Conservation (phyloP, 176 grass and related monocot genomes). For the Lolium multiflorum region DNA sequence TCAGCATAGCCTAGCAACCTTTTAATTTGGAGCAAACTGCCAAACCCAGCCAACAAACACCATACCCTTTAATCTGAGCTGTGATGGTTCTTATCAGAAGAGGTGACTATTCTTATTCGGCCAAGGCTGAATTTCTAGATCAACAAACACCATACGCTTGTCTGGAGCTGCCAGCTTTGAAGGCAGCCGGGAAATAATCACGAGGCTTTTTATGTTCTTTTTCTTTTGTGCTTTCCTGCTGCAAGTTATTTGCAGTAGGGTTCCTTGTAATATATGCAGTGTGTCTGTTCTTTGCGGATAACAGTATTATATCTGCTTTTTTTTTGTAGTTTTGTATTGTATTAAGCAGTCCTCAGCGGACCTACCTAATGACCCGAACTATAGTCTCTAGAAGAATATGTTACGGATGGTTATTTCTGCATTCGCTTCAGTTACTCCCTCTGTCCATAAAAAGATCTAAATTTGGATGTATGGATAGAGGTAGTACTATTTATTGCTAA, state of each 20-base stretch:
- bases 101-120: neutral
- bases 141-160: neutral
- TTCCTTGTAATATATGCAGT: conserved; percentile 66
- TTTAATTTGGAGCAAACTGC: neutral
- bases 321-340: conserved; percentile 38
- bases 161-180: neutral
- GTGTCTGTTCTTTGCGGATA: conserved; percentile 37
- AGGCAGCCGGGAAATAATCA: conserved; percentile 51
- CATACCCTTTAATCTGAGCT: too few relatives aligned
- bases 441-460: too few relatives aligned
- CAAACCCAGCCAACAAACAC: too few relatives aligned
- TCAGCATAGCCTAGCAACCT: conserved; percentile 25
- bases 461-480: too few relatives aligned
- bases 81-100: conserved; percentile 1
- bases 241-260: neutral
- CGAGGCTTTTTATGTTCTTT: neutral
- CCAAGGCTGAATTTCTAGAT: neutral
- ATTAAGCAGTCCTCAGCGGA: conserved; percentile 1
- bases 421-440: neutral
- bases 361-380: conserved; percentile 9
- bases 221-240: neutral
- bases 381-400: conserved; percentile 21
- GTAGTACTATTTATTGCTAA: too few relatives aligned
- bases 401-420: neutral
- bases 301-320: conserved; percentile 14